Evolutionary conservation across 306 rosid species (phyloP).

Genomic region (Parietaria judaica): DNA sequence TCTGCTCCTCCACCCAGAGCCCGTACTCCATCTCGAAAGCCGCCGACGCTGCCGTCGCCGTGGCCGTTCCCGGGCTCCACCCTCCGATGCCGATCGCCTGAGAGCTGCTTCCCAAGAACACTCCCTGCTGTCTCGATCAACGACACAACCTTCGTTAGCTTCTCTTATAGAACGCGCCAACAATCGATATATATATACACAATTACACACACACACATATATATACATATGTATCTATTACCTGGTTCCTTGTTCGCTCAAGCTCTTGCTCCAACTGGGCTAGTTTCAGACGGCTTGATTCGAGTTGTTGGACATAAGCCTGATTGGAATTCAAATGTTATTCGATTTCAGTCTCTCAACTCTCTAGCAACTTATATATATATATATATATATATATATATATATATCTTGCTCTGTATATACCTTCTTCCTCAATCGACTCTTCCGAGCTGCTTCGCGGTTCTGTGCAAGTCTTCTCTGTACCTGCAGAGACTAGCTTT

Average conservation of each 20-base stretch:
- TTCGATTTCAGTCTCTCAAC: no score
- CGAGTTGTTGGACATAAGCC: slow-evolving; percentile 92
- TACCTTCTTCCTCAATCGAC: slow-evolving; percentile 75
- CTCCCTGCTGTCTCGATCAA: slow-evolving; percentile 39
- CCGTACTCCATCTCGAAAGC: slow-evolving; percentile 75
- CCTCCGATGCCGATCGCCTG: background rate
- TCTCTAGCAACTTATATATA: no score
- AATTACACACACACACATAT: no score
- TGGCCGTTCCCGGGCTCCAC: background rate
- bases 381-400: no score
- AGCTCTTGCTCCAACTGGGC: slow-evolving; percentile 71
- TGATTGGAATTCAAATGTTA: background rate
- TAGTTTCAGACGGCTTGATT: slow-evolving; percentile 73
- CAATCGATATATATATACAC: no score
- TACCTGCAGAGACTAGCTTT: slow-evolving; percentile 28
- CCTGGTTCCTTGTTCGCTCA: slow-evolving; percentile 64
- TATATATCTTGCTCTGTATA: background rate
- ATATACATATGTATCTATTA: slow-evolving; percentile 5
- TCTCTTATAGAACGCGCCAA: no score
- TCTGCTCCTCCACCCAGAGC: slow-evolving; percentile 79
- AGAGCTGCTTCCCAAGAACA: slow-evolving; percentile 24
- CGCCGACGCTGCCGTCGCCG: slow-evolving; percentile 13
- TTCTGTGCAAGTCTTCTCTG: slow-evolving; percentile 75
- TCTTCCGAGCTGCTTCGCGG: slow-evolving; percentile 85
- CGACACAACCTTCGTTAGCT: background rate